Conservation (phyloP, 1,139 yeast genomes). For the Suhomyces bribrorum region DNA sequence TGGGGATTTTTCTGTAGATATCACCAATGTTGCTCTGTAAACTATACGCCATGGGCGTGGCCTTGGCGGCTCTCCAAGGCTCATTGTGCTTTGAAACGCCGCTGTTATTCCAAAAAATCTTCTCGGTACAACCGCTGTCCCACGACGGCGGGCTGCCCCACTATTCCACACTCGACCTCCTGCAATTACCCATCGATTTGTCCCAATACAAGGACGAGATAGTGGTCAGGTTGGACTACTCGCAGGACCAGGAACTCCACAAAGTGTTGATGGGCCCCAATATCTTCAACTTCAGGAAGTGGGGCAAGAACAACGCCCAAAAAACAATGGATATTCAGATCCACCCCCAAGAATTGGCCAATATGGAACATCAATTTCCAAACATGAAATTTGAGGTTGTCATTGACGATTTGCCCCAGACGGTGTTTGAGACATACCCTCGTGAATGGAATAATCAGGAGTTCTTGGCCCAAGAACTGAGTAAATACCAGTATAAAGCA, state of each 20-base stretch:
- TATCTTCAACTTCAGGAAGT: constrained; percentile 24
- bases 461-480: background rate
- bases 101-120: constrained; percentile 1
- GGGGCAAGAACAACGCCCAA: constrained; percentile 33
- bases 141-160: constrained; percentile 16
- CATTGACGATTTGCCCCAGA: constrained; percentile 59
- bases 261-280: constrained; percentile 19
- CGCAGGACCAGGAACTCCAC: constrained; percentile 21
- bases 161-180: constrained; percentile 23
- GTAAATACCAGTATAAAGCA: constrained; percentile 17
- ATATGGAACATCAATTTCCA: constrained; percentile 23
- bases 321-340: constrained; percentile 40
- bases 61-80: background rate
- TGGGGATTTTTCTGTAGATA: background rate
- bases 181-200: constrained; percentile 48
- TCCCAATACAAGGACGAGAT: constrained; percentile 50
- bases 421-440: constrained; percentile 58
- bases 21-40: constrained; percentile 4
- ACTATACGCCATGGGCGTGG: constrained; percentile 1
- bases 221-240: constrained; percentile 48
- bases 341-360: constrained; percentile 22
- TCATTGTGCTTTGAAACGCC: constrained; percentile 2
- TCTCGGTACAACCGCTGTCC: background rate
- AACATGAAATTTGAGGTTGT: constrained; percentile 34
- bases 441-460: constrained; percentile 12